Conservation (phyloP, 2,329 filamentous ascomycete genomes). For the Trichoderma afroharzianum region DNA sequence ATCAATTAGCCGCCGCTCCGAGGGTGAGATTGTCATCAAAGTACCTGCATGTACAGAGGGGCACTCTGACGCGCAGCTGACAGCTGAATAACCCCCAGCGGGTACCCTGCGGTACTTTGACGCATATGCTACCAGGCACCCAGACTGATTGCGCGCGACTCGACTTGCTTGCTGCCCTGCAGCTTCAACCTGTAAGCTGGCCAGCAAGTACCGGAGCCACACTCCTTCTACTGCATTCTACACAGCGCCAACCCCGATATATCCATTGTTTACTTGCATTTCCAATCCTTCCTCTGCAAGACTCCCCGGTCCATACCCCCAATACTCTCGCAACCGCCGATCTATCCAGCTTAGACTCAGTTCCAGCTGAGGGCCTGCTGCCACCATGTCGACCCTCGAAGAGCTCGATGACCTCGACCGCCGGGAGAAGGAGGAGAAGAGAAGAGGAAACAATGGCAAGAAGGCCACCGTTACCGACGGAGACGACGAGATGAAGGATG, state of each 20-base stretch:
- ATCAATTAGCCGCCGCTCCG: slow-evolving; percentile 19
- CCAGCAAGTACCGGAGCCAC: slow-evolving; percentile 9
- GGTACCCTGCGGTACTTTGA: neutral
- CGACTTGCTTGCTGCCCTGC: slow-evolving; percentile 18
- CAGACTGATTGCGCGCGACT: slow-evolving; percentile 21
- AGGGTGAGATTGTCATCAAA: neutral
- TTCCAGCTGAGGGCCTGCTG: slow-evolving; percentile 2
- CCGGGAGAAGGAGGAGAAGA: slow-evolving; percentile 70
- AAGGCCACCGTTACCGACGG: slow-evolving; percentile 42
- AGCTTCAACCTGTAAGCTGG: slow-evolving; percentile 18
- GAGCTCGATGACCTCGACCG: slow-evolving; percentile 87
- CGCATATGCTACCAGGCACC: slow-evolving; percentile 16
- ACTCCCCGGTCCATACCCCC: neutral
- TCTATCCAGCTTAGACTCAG: neutral
- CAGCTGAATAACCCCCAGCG: neutral
- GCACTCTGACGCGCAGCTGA: neutral
- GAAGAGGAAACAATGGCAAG: slow-evolving; percentile 37
- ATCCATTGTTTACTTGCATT: neutral
- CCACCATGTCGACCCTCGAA: slow-evolving; percentile 80
- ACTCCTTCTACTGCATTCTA: slow-evolving; percentile 9
- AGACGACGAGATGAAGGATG: slow-evolving; percentile 85
- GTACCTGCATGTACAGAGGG: neutral
- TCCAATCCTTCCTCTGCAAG: neutral
- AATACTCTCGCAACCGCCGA: neutral
- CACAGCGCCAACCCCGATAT: neutral